Percentiles rank a stretch among this genome's conserved stretches.
Evolutionary conservation across 768 basidiomycete genomes (phyloP).

Genomic region (Lactifluus echinatus): DNA sequence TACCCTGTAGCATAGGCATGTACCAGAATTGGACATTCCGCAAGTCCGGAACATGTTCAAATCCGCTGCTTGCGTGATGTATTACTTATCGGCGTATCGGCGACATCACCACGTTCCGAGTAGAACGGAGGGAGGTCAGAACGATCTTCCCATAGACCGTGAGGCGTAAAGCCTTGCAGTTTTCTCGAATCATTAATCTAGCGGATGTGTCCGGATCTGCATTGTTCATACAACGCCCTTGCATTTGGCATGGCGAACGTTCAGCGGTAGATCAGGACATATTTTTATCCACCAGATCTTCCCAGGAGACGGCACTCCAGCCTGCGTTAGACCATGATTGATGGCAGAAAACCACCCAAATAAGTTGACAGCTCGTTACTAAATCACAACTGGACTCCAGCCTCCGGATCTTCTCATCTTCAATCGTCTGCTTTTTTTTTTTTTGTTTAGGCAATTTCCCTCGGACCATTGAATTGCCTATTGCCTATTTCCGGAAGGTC

Average conservation of each 20-base stretch:
- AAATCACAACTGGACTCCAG: not conserved
- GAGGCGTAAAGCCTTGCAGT: not conserved
- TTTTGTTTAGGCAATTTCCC: not conserved
- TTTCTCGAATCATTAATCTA: not conserved
- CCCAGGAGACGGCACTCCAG: not conserved
- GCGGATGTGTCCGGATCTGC: not conserved
- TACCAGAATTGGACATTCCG: not conserved
- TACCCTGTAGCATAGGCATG: no score
- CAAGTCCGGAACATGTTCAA: not conserved
- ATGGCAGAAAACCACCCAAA: not conserved
- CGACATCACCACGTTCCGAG: constrained; percentile 47
- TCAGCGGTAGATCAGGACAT: not conserved
- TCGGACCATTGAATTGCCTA: not conserved
- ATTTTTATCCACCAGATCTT: not conserved
- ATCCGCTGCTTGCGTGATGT: not conserved
- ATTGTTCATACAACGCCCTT: not conserved
- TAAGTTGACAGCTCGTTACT: not conserved
- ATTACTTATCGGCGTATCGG: constrained; percentile 51
- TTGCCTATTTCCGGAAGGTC: not conserved
- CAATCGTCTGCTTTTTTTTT: not conserved
- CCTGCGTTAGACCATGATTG: not conserved
- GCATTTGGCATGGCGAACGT: not conserved
- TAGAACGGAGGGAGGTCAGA: constrained; percentile 63
- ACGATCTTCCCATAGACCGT: constrained; percentile 49
- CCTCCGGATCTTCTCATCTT: not conserved